A percentile compares a stretch with the other conserved stretches of the same genome.
These are phyloP conservation scores for Artomyces pyxidatus DNA, from an alignment of 768 basidiomycete species.

Conservation along the genomic window DNA sequence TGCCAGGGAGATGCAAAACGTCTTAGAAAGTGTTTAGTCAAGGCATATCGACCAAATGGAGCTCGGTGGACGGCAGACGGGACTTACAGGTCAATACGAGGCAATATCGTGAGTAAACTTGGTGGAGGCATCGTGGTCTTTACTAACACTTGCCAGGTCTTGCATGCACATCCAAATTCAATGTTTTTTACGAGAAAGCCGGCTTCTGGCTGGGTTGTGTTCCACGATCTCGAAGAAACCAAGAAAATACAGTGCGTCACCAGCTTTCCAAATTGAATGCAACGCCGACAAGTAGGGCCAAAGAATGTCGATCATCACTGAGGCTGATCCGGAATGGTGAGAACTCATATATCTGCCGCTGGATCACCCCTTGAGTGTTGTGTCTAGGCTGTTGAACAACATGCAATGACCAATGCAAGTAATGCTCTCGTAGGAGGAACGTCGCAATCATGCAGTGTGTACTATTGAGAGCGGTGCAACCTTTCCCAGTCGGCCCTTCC, in stretches of 20 bases:
- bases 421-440: no score
- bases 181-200: conserved; percentile 92
- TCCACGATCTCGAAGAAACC: conserved; percentile 94
- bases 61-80: conserved; percentile 90
- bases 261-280: not conserved
- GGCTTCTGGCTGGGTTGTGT: conserved; percentile 87
- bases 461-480: no score
- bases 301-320: conserved; percentile 88
- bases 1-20: conserved; percentile 84
- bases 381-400: no score
- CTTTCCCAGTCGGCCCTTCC: no score
- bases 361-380: not conserved
- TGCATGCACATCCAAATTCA: conserved; percentile 91
- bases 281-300: conserved; percentile 12
- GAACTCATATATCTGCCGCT: conserved; percentile 8
- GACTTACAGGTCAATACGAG: conserved; percentile 84
- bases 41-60: conserved; percentile 91
- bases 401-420: no score
- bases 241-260: conserved; percentile 78
- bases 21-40: conserved; percentile 81
- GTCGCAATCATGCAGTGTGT: no score
- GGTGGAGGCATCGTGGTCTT: not conserved
- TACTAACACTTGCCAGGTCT: conserved; percentile 36
- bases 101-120: conserved; percentile 55
- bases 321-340: conserved; percentile 93